Percentiles rank a stretch among this genome's conserved stretches.
phyloP scores from a whole-genome alignment of 371 early-diverging fungal species.

The Nematocida ausubeli region DNA sequence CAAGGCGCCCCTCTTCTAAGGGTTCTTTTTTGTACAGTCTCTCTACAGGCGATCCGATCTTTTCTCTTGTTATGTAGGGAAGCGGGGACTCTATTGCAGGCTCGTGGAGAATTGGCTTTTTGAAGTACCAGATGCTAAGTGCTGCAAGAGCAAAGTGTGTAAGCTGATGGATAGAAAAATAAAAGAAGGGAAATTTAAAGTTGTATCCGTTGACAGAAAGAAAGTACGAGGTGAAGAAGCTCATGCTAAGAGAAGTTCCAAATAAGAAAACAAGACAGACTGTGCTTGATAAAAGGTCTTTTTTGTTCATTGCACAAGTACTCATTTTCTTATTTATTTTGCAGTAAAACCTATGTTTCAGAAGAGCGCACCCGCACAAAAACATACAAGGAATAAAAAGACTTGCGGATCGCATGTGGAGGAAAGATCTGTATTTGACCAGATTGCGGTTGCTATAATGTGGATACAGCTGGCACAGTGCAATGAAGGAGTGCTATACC shows the following conservation, averaged over 20 bases:
- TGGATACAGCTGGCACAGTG: neutral
- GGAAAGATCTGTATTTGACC: neutral
- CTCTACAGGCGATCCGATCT: constrained; percentile 21
- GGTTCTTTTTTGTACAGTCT: neutral
- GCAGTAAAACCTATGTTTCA: constrained; percentile 37
- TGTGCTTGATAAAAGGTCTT: neutral
- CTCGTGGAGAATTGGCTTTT: constrained; percentile 17
- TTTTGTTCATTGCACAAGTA: neutral
- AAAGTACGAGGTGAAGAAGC: constrained; percentile 64
- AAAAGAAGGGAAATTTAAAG: constrained; percentile 67
- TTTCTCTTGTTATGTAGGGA: constrained; percentile 31
- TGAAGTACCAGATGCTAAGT: constrained; percentile 14
- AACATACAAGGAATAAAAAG: neutral
- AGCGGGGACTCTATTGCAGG: constrained; percentile 23
- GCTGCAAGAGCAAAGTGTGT: constrained; percentile 62
- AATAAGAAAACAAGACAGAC: constrained; percentile 31
- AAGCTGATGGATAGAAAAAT: constrained; percentile 58
- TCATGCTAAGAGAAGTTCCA: constrained; percentile 57
- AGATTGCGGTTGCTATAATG: neutral
- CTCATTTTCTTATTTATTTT: constrained; percentile 7
- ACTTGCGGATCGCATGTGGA: neutral
- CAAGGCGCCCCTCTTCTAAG: neutral
- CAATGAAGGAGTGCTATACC: neutral
- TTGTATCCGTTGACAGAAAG: constrained; percentile 63
- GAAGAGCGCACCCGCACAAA: neutral